Evolutionary conservation across 2,329 filamentous ascomycete genomes (phyloP), one percentile per base, ranked within the genome.

Genomic region (Diaporthe amygdali): DNA sequence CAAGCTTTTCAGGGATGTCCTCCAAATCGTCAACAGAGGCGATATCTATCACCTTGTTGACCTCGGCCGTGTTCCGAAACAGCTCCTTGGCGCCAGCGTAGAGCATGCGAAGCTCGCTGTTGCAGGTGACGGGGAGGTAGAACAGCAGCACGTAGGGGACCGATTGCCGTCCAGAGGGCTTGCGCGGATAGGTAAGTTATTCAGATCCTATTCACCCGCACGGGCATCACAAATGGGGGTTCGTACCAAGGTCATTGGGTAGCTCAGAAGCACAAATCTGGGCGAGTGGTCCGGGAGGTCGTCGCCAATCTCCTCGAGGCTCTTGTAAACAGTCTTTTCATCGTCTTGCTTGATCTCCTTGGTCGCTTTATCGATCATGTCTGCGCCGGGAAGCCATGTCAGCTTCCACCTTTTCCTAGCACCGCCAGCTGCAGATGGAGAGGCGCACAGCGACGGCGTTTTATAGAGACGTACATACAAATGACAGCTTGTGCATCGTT

Each of bases 11-110:
- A 70, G 95, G 93, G 74, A 98, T 91, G n/a, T 92, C 91, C 75
- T 93, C 91, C 76, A 98, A 79, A 68, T 98, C 96, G 68, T 97
- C 94, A 4, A 89, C 88, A 25, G 89, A 91, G 76, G 93, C 90
- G 61, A 98, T 90, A 81, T 98, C 96, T 73, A 99, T 89, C 32
- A 98, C 92, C 76, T 90, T 90, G 68, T 93, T 92, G n/a, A 95
- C 95, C 84, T 98, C 95, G 71, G 94, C 94, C 68, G 94, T 97
- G 79, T 94, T 97, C 74, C 95, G 91, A 92, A 98, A 95, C 81
- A 98, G 83, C 84, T 99, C 96, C 83, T 98, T 97, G 52, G 96
- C 96, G 47, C 95, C 93, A 37, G 96, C 96, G 81, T 98, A 99
- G 79, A 96, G 85, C 96, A 98, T 98, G 76, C 94, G 91, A 79